Evolutionary conservation across 2,329 filamentous ascomycete species (phyloP).

Genomic region (Fusarium proliferatum): DNA sequence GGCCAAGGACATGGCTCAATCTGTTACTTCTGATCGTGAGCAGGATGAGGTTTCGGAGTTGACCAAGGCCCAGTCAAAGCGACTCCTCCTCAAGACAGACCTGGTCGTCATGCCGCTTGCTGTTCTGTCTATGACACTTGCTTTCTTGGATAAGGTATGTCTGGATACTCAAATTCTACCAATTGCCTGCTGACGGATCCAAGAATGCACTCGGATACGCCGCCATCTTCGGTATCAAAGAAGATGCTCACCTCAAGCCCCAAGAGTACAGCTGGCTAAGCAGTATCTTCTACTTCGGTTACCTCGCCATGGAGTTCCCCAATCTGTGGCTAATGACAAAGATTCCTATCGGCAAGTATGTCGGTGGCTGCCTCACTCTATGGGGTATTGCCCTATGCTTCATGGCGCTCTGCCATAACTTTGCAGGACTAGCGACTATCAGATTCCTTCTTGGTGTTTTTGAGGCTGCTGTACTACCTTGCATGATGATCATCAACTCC

Average conservation of each 20-base stretch:
- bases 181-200: not conserved
- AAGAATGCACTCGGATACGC: slow-evolving; percentile 13
- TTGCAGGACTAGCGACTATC: slow-evolving; percentile 39
- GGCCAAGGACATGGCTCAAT: slow-evolving; percentile 4
- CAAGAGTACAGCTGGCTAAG: slow-evolving; percentile 74
- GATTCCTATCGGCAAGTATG: slow-evolving; percentile 33
- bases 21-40: not conserved
- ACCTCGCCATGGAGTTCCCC: slow-evolving; percentile 62
- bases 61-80: not conserved
- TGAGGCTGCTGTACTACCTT: slow-evolving; percentile 44
- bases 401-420: slow-evolving; percentile 42
- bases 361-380: slow-evolving; percentile 33
- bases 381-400: slow-evolving; percentile 41
- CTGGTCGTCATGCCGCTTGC: slow-evolving; percentile 21
- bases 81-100: slow-evolving; percentile 9
- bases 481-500: slow-evolving; percentile 45
- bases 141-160: slow-evolving; percentile 14
- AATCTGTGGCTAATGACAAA: slow-evolving; percentile 43
- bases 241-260: slow-evolving; percentile 44
- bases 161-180: accelerated
- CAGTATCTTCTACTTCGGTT: slow-evolving; percentile 56
- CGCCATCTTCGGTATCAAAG: slow-evolving; percentile 36
- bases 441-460: slow-evolving; percentile 47
- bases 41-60: not conserved
- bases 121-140: not conserved